A percentile compares a stretch with the other conserved stretches of the same genome.
phyloP scores from a whole-genome alignment of 2,329 filamentous ascomycete species.

The Aureobasidium sp. region DNA sequence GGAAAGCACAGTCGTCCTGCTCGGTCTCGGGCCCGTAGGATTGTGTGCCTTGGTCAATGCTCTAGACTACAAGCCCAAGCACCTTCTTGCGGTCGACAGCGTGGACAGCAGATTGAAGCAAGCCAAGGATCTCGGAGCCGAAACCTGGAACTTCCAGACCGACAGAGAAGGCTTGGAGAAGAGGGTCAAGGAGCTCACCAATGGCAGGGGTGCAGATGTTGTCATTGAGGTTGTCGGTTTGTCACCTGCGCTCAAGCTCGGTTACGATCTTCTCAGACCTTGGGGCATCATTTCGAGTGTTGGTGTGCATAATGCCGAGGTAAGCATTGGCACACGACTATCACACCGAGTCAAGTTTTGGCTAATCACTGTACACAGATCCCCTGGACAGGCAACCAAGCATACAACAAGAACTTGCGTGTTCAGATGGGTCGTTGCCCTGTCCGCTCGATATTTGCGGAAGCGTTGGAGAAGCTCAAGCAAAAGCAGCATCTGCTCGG shows the following conservation, averaged over 20 bases:
- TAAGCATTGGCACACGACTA: slow-evolving; percentile 19
- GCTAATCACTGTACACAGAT: slow-evolving; percentile 24
- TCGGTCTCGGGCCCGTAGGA: slow-evolving; percentile 75
- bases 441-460: slow-evolving; percentile 43
- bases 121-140: slow-evolving; percentile 55
- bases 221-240: slow-evolving; percentile 56
- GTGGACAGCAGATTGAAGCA: slow-evolving; percentile 53
- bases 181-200: slow-evolving; percentile 66
- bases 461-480: slow-evolving; percentile 39
- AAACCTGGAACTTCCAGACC: slow-evolving; percentile 70
- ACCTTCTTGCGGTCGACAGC: slow-evolving; percentile 69
- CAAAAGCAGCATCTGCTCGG: slow-evolving; percentile 44
- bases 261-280: slow-evolving; percentile 43
- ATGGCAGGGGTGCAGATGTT: slow-evolving; percentile 77
- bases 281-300: slow-evolving; percentile 44
- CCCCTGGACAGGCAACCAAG: slow-evolving; percentile 41
- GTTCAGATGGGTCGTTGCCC: slow-evolving; percentile 46
- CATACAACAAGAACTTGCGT: slow-evolving; percentile 45
- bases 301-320: slow-evolving; percentile 43
- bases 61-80: slow-evolving; percentile 65
- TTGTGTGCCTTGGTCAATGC: slow-evolving; percentile 76
- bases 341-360: neutral
- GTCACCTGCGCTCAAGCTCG: slow-evolving; percentile 41
- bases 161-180: slow-evolving; percentile 58
- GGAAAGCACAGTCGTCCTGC: slow-evolving; percentile 66